Evolutionary conservation across 2,329 filamentous ascomycete species (phyloP).

Genomic region (Talaromyces marneffei): DNA sequence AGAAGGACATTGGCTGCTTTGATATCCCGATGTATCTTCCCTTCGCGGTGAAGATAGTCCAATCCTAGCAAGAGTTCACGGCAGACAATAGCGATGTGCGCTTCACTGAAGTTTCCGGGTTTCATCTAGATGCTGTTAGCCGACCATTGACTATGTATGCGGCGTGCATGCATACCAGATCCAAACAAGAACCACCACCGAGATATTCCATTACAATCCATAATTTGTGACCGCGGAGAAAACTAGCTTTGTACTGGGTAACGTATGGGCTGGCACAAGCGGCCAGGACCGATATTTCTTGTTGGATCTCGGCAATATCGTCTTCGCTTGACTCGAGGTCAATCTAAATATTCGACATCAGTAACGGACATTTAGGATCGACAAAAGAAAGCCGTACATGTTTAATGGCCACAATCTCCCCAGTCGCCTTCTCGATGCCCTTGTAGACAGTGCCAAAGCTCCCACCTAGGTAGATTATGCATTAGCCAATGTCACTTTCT

Average conservation of each 20-base stretch:
- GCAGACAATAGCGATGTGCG: constrained; percentile 89
- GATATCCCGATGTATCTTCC: constrained; percentile 94
- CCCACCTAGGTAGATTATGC: constrained; percentile 56
- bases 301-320: constrained; percentile 96
- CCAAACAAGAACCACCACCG: constrained; percentile 89
- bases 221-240: constrained; percentile 90
- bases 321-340: constrained; percentile 98
- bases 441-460: constrained; percentile 98
- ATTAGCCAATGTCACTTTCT: constrained; percentile 13
- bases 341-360: constrained; percentile 56
- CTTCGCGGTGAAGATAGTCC: constrained; percentile 87
- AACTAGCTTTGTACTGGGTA: constrained; percentile 94
- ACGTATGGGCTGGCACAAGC: constrained; percentile 92
- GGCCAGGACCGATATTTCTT: constrained; percentile 90
- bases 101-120: constrained; percentile 80
- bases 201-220: constrained; percentile 99
- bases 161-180: constrained; percentile 58
- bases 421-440: constrained; percentile 82
- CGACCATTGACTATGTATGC: neutral
- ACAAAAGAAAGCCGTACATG: constrained; percentile 57
- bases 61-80: constrained; percentile 83
- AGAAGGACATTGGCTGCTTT: constrained; percentile 95
- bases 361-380: neutral
- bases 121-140: constrained; percentile 59
- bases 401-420: constrained; percentile 93